phyloP scores from a whole-genome alignment of 2,329 filamentous ascomycete species.

The Ilyonectria sp. region DNA sequence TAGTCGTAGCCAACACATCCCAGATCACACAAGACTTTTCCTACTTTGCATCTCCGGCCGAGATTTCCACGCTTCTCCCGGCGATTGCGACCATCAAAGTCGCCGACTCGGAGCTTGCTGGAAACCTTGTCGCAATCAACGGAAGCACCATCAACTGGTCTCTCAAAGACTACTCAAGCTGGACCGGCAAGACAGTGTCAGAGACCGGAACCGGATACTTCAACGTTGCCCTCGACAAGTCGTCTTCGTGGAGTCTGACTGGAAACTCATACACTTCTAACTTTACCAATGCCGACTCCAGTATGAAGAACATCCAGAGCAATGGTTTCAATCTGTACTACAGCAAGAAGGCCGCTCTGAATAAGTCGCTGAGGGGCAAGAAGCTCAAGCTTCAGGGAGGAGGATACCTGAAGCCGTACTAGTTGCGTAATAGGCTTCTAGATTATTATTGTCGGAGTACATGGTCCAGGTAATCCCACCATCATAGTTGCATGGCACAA shows the following conservation, averaged over 20 bases:
- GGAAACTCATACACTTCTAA: slow-evolving; percentile 4
- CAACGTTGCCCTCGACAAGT: slow-evolving; percentile 6
- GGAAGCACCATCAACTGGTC: slow-evolving; percentile 14
- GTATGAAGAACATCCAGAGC: not conserved
- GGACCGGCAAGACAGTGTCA: slow-evolving; percentile 6
- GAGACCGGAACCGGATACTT: slow-evolving; percentile 8
- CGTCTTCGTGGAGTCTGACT: slow-evolving; percentile 6
- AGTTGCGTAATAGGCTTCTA: not conserved
- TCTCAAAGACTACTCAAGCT: slow-evolving; percentile 4
- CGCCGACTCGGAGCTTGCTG: not conserved
- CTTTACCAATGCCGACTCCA: slow-evolving; percentile 3
- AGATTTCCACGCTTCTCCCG: slow-evolving; percentile 7
- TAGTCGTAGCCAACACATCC: slow-evolving; percentile 10
- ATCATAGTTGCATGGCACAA: not conserved
- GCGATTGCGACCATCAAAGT: not conserved
- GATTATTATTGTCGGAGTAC: not conserved
- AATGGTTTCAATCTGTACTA: slow-evolving; percentile 12
- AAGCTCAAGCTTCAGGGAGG: not conserved
- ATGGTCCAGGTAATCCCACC: not conserved
- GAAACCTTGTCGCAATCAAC: slow-evolving; percentile 5
- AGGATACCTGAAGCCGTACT: not conserved
- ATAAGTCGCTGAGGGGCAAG: not conserved
- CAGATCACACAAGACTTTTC: slow-evolving; percentile 11
- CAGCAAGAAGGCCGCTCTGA: not conserved
- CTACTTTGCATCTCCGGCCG: slow-evolving; percentile 4